phyloP scores from a whole-genome alignment of 345 rosid species.

The Populus davidiana region DNA sequence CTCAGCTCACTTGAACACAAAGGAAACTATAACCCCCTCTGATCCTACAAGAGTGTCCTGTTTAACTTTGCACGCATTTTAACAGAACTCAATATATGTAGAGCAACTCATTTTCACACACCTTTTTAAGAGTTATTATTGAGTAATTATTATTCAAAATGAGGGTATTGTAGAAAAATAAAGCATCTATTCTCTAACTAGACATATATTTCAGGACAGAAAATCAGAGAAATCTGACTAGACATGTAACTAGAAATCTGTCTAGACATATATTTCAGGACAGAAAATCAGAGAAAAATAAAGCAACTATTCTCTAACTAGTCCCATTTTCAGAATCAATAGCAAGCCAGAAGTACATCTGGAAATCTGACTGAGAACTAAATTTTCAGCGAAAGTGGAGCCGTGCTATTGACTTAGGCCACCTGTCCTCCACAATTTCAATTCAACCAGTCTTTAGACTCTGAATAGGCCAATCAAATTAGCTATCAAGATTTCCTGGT shows the following conservation, averaged over 20 bases:
- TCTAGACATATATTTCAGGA: neutral
- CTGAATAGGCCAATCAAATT: neutral
- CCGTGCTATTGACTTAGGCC: neutral
- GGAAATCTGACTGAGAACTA: neutral
- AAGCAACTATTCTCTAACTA: too few relatives aligned
- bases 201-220: neutral
- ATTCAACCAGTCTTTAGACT: neutral
- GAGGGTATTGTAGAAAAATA: neutral
- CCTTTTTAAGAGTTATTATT: too few relatives aligned
- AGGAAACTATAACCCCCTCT: neutral
- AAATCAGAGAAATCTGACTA: neutral
- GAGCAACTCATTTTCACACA: neutral
- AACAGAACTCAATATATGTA: neutral
- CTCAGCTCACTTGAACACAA: neutral
- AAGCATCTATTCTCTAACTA: neutral
- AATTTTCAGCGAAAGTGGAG: neutral
- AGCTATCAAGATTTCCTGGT: neutral
- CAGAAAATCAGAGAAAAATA: neutral
- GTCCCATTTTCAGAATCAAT: neutral
- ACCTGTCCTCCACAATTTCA: neutral
- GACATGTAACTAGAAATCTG: too few relatives aligned
- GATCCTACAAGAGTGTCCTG: neutral
- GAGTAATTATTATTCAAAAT: too few relatives aligned
- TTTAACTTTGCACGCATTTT: neutral
- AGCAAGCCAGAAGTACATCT: neutral